Base-by-base conservation (phyloP, 2,329 filamentous ascomycete genomes). In the Cladosporium austrohemisphaericum region DNA sequence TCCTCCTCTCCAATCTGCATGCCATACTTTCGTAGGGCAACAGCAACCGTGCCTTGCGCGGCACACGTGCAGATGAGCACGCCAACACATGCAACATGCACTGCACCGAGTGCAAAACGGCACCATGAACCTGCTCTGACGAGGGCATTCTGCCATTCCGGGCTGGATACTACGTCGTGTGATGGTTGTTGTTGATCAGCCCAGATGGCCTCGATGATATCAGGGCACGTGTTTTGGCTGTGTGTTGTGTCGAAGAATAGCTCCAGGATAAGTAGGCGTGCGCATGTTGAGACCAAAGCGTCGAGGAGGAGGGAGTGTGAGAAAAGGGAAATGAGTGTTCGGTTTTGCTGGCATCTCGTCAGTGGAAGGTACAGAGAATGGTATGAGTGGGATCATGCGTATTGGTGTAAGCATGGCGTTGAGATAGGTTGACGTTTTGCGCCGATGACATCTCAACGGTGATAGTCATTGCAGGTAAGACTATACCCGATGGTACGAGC, bases 131-230 rank as follows among this genome's bases (percentile, higher is more conserved):
- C 46, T 11, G 46, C 46, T 35, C 23, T 28, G 37, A 20, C 14
- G 3, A 49, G 37, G 9, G 46, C 31, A 3, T 35, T 20, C 20
- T 49, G 46, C 37, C 37, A 49, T 16, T 43, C 46, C 9, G 20
- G 10, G 14, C 37, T 41, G 14, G 32, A 23, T 3, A 41, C 4
- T 9, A 35, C 26, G 7, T 41, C 46, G 36, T 41, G 31, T n/a
- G 38, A 49, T 19, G 46, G 46, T 29, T 49, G 37, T 25, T 26
- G 26, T 18, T 41, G 46, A 7, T 49, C 46, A 13, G 46, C 36
- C 29, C 46, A 49, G 46, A 49, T 41, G 29, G 46, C 38, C n/a
- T 47, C 33, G 32, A 47, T 37, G 33, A 38, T 47, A 14, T 47
- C 44, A 7, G 44, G 38, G 33, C 44, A 47, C 8, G 44, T 47